These are phyloP conservation scores for Talaromyces proteolyticus DNA, from an alignment of 495 filamentous ascomycete species.

Conservation along the genomic window DNA sequence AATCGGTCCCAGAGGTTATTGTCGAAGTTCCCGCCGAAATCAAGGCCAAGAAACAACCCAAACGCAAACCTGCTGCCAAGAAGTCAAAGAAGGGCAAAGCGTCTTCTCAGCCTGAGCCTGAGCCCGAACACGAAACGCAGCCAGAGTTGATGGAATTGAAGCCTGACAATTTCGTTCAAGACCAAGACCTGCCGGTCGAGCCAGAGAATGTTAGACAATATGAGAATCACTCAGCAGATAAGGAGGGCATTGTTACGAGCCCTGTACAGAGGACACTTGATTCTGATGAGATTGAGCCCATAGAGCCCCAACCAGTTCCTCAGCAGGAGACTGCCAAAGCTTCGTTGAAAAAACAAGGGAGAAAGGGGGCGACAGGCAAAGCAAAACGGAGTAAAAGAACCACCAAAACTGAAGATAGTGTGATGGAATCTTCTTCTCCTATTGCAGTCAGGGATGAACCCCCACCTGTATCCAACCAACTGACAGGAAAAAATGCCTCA, in stretches of 20 bases:
- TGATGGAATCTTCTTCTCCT: neutral
- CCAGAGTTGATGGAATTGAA: neutral
- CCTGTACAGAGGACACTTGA: neutral
- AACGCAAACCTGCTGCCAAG: constrained; percentile 32
- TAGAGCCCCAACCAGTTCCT: constrained; percentile 10
- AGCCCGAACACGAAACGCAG: constrained; percentile 17
- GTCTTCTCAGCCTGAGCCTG: constrained; percentile 11
- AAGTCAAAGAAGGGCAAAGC: constrained; percentile 21
- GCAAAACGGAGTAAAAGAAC: constrained; percentile 33
- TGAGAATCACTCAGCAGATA: neutral
- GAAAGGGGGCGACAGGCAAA: constrained; percentile 40
- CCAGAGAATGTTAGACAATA: neutral
- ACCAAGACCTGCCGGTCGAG: neutral
- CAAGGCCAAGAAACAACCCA: constrained; percentile 24
- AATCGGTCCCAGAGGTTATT: constrained; percentile 4
- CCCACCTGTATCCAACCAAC: neutral
- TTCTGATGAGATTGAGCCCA: too few relatives aligned
- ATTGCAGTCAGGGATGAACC: neutral
- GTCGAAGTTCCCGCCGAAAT: constrained; percentile 16
- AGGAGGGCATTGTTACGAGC: neutral
- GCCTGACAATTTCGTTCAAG: neutral
- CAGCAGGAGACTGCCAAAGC: too few relatives aligned
- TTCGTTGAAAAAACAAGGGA: constrained; percentile 24
- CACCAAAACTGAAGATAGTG: neutral
- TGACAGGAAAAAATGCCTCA: neutral